phyloP scores from a whole-genome alignment of 1,284 basidiomycete species.

The Veloboletus limbatus region DNA sequence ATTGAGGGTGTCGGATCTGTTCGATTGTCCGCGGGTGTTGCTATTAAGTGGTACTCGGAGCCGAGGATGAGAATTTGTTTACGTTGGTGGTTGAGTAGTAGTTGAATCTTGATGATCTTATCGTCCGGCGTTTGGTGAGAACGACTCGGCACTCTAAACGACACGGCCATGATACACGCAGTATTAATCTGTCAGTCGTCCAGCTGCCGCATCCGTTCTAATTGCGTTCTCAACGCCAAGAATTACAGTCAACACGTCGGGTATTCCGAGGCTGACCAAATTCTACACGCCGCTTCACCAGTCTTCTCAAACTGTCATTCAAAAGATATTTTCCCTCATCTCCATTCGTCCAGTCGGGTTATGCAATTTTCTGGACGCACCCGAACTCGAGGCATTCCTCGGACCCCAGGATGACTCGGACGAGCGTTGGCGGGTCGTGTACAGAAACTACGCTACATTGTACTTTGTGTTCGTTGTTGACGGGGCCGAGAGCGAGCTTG shows the following conservation, averaged over 20 bases:
- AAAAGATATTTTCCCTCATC: constrained; percentile 84
- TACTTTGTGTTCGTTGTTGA: constrained; percentile 98
- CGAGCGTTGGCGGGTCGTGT: constrained; percentile 74
- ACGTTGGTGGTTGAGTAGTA: too few species aligned
- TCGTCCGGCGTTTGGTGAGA: too few species aligned
- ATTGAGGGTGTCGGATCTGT: too few species aligned
- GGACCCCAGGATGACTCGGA: constrained; percentile 51
- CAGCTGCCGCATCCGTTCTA: constrained; percentile 45
- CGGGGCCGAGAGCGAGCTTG: constrained; percentile 91
- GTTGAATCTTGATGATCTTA: constrained; percentile 12
- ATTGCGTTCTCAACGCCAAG: constrained; percentile 21
- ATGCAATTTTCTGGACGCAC: constrained; percentile 93
- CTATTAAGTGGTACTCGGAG: too few species aligned
- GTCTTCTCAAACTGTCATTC: constrained; percentile 69
- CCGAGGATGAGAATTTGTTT: too few species aligned
- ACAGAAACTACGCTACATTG: constrained; percentile 89
- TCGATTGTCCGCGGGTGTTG: too few species aligned
- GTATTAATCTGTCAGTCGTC: constrained; percentile 64
- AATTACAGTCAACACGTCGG: constrained; percentile 76
- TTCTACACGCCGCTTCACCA: constrained; percentile 90
- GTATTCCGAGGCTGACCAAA: constrained; percentile 90
- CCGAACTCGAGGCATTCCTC: constrained; percentile 79
- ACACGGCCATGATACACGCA: constrained; percentile 77
- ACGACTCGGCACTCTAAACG: background rate
- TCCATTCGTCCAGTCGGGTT: constrained; percentile 71